Evolutionary conservation across 2,329 filamentous ascomycete genomes (phyloP).

Genomic region (Colletotrichum tropicicola): DNA sequence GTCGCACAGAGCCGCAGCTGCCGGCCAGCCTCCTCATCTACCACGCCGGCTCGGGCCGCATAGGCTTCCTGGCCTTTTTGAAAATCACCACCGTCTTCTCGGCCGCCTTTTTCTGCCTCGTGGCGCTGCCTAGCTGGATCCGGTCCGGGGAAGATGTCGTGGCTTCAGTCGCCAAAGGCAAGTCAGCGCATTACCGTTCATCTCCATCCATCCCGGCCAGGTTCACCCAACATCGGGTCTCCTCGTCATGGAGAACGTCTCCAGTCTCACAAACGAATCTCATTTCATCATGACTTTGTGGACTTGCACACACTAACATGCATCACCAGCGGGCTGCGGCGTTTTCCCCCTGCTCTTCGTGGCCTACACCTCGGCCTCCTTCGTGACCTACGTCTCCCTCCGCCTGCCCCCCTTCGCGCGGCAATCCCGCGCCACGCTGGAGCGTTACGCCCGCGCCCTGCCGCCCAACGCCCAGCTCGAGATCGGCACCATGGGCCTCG

Average conservation of each 20-base stretch:
- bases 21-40: constrained; percentile 75
- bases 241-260: no score
- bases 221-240: no score
- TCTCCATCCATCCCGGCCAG: background rate
- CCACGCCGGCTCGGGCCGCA: constrained; percentile 75
- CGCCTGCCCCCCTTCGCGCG: constrained; percentile 73
- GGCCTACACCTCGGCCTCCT: constrained; percentile 72
- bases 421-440: constrained; percentile 63
- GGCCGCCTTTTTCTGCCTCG: constrained; percentile 70
- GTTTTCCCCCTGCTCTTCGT: constrained; percentile 72
- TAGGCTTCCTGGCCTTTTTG: constrained; percentile 73
- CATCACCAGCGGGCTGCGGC: constrained; percentile 66
- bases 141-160: constrained; percentile 47
- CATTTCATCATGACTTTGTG: no score
- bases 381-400: constrained; percentile 77
- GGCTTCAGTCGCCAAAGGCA: constrained; percentile 47
- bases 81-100: constrained; percentile 78
- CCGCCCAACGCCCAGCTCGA: constrained; percentile 57
- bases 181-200: constrained; percentile 29
- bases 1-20: constrained; percentile 46
- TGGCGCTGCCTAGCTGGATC: constrained; percentile 70
- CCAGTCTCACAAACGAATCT: no score
- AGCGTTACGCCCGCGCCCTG: constrained; percentile 58
- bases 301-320: constrained; percentile 16
- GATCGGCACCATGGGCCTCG: constrained; percentile 63